Evolutionary conservation across 2,329 filamentous ascomycete genomes (phyloP).

Genomic region (Diaporthe eres): DNA sequence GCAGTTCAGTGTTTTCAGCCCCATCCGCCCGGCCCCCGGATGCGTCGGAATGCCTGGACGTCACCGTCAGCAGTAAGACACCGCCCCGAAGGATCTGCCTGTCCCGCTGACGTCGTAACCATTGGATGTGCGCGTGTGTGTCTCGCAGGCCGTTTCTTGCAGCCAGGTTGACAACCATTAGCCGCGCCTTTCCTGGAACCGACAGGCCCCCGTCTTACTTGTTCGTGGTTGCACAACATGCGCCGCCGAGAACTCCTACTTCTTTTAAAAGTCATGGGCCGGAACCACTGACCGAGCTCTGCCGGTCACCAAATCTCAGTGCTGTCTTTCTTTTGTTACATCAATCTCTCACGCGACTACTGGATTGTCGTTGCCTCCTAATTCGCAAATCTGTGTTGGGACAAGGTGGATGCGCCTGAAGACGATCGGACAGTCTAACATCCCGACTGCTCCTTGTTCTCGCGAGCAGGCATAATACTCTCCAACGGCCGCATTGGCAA

Average conservation of each 20-base stretch:
- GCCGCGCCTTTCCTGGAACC: background rate
- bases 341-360: background rate
- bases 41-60: constrained; percentile 13
- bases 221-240: constrained; percentile 9
- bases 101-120: constrained; percentile 1
- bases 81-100: constrained; percentile 26
- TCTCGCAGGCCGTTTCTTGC: background rate
- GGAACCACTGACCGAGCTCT: background rate
- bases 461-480: background rate
- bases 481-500: background rate
- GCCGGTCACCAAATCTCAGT: background rate
- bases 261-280: background rate
- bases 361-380: background rate
- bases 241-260: background rate
- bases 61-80: constrained; percentile 15
- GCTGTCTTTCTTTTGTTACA: background rate
- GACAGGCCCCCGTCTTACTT: background rate
- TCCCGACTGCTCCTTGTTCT: background rate
- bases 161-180: background rate
- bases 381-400: background rate
- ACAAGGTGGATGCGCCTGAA: background rate
- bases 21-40: background rate
- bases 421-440: background rate
- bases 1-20: background rate
- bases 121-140: constrained; percentile 1